phyloP scores from a whole-genome alignment of 305 asterid species.

The Fraxinus sp. region DNA sequence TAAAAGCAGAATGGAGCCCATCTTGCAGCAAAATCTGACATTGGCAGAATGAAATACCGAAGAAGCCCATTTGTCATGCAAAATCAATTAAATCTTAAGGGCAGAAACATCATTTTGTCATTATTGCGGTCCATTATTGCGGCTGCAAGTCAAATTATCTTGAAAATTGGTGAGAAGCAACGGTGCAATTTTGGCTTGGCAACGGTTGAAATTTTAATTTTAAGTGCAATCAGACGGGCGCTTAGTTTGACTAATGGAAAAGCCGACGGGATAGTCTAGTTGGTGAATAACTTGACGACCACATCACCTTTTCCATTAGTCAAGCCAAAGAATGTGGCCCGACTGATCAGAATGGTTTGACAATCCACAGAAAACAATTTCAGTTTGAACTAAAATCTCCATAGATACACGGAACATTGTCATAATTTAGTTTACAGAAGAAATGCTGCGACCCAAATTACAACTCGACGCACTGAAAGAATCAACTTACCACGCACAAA shows the following conservation, averaged over 20 bases:
- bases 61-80: too few relatives aligned
- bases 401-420: not conserved
- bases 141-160: too few relatives aligned
- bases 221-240: too few relatives aligned
- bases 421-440: not conserved
- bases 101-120: too few relatives aligned
- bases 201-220: too few relatives aligned
- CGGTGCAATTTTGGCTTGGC: too few relatives aligned
- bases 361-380: not conserved
- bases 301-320: not conserved
- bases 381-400: not conserved
- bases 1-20: too few relatives aligned
- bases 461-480: not conserved
- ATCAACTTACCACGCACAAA: not conserved
- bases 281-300: not conserved
- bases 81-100: too few relatives aligned
- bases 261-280: not conserved
- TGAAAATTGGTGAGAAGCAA: too few relatives aligned
- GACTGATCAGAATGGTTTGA: not conserved
- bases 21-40: too few relatives aligned
- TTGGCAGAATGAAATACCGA: too few relatives aligned
- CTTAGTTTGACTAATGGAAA: not conserved
- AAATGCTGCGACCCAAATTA: not conserved
- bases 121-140: too few relatives aligned
- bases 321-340: not conserved